Base-by-base conservation (phyloP, 345 rosid species). In the Firmiana major region DNA sequence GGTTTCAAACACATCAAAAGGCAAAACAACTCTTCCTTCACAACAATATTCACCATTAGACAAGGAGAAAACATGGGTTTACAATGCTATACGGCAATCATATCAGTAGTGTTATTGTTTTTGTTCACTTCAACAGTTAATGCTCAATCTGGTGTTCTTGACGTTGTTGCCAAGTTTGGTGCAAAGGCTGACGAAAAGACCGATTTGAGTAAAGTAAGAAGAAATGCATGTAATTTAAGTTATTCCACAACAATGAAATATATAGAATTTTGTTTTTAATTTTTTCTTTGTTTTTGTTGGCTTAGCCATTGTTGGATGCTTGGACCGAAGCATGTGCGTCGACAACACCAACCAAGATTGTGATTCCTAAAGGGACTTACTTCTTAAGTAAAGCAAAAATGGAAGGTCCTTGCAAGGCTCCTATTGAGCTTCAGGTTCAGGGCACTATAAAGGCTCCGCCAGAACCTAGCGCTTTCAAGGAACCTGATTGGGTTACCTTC, bases 371-470 rank as follows among this genome's bases (percentile, higher is more conserved):
- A 48, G 13, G 60, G 3, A 19, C 24, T 0, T 88, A 76, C 70
- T 40, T 3, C 15, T 73, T 87, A 58, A 69, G 82, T 16, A 49
- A 58, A 24, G 74, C 84, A 28, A 45, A 2, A 19, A 63, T 92
- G 59, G 36, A 6, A 26, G 93, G 89, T 53, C 93, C 91, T 53
- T 92, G 91, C 79, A 86, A 84, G 80, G 86, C 82, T 53, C 81
- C 81, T 4, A 6, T 79, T 1, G 79, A 79, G 79, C 10, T 89
- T 16, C 36, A 81, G 24, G 59, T 81, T 12, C 53, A 85, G 59
- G 97, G 91, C 57, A 84, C 81, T 16, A n/a, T 91, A 7, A 80
- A 62, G 73, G 90, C 97, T 19, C 83, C 86, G 1, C 63, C 74
- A 2, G 86, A 85, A 38, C 79, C 83, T 5, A 55, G 70, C 15